Conservation (phyloP, 2,329 filamentous ascomycete genomes). For the Talaromyces sp. region DNA sequence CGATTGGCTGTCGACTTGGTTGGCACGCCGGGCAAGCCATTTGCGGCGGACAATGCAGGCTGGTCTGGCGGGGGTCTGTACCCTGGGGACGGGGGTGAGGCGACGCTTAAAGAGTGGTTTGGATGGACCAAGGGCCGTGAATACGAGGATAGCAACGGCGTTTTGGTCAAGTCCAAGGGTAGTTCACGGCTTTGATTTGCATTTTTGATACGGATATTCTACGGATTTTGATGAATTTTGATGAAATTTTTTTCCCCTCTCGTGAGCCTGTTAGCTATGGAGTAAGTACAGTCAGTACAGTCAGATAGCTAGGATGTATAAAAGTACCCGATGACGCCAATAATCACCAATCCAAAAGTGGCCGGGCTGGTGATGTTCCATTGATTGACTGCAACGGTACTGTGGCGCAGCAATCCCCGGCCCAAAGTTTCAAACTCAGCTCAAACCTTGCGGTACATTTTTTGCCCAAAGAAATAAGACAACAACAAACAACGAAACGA, state of each 20-base stretch:
- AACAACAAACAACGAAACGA: neutral
- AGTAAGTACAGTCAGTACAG: neutral
- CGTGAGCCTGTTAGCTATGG: no score
- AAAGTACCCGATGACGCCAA: neutral
- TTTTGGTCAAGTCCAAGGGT: conserved; percentile 48
- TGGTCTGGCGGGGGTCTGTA: conserved; percentile 58
- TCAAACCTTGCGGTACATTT: neutral
- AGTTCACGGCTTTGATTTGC: conserved; percentile 20
- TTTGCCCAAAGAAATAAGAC: neutral
- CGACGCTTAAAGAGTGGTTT: conserved; percentile 64
- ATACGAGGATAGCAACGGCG: conserved; percentile 61
- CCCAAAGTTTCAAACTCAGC: neutral
- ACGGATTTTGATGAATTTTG: no score
- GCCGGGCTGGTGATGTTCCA: neutral
- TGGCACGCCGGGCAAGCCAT: conserved; percentile 61
- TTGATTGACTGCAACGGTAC: neutral
- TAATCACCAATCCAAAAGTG: neutral
- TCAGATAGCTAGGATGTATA: neutral
- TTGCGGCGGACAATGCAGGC: conserved; percentile 57
- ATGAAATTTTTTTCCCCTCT: no score
- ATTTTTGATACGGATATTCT: neutral
- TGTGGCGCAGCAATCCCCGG: neutral
- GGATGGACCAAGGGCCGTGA: conserved; percentile 70
- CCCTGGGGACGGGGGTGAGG: conserved; percentile 68
- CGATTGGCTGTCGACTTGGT: conserved; percentile 49